Base-by-base conservation (phyloP, 805 yeast genomes). In the Lipomyces lipofer region DNA sequence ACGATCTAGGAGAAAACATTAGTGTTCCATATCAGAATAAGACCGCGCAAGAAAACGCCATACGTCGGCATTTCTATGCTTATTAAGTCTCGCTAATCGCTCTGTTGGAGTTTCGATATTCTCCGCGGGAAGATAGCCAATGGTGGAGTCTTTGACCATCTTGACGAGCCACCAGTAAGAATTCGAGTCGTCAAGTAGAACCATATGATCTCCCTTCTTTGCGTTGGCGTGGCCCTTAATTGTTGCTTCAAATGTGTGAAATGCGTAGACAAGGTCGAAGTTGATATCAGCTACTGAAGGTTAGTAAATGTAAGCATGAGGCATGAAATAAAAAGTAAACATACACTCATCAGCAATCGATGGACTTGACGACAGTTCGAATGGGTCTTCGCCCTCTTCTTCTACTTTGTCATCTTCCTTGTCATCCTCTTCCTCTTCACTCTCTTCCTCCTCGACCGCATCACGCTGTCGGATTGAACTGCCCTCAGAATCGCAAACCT, bases 101-200 rank as follows among this genome's bases (percentile, higher is more conserved):
- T 94, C 99, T 44, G 83, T 86, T 58, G 88, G 90, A 0, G 96
- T 88, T 70, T 94, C 99, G 33, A 94, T 73, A 54, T 94, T 82
- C 69, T 94, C 99, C 0, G 97, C 98, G 1, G 99, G 99, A 1
- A 95, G 95, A 74, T 91, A 94, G 1, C 99, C 99, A 49, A 92
- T 83, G 62, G 83, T 78, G 2, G 84, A 84, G 67, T 83, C 86
- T 43, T 67, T 70, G 39, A 75, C 74, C 56, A 76, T 68, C 64
- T 79, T 69, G 63, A 94, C 92, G 9, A 92, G 75, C 98, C 99
- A 94, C 99, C 99, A 94, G 71, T 94, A 94, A 57, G 88, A 80
- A 71, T 94, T 97, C 46, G 86, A 84, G 66, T 94, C 99, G 66
- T 89, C 90, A 32, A 94, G 72, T 17, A 94, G 72, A 42, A 80